Conservation (phyloP, 1,284 basidiomycete genomes). For the Filobasidium uniguttulatum region DNA sequence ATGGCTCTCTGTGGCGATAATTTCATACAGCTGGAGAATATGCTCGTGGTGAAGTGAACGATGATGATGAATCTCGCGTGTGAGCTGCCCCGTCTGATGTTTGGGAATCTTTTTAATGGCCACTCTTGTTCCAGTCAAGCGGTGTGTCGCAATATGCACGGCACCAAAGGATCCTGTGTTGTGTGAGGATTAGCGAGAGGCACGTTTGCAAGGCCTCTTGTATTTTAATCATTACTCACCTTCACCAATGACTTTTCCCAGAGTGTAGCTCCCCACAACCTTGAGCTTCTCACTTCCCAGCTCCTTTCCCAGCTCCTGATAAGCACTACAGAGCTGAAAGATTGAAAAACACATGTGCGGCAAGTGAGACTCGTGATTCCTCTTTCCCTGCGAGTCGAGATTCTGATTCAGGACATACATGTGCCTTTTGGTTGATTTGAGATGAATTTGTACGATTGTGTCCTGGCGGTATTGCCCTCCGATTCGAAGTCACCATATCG, state of each 20-base stretch:
- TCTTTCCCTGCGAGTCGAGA: background rate
- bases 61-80: constrained; percentile 96
- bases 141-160: constrained; percentile 81
- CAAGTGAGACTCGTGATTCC: background rate
- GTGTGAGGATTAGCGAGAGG: background rate
- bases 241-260: constrained; percentile 91
- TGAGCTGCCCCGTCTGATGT: constrained; percentile 71
- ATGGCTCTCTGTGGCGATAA: constrained; percentile 84
- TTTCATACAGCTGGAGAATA: constrained; percentile 90
- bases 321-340: constrained; percentile 75
- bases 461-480: background rate
- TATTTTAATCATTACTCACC: constrained; percentile 47
- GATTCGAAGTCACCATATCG: background rate
- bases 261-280: constrained; percentile 87
- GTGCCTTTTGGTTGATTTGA: background rate
- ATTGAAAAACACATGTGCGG: background rate
- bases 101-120: constrained; percentile 98
- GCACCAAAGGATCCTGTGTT: constrained; percentile 76
- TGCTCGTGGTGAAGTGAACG: constrained; percentile 89
- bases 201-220: background rate
- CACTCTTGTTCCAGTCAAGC: constrained; percentile 72
- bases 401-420: background rate
- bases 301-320: constrained; percentile 92
- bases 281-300: constrained; percentile 75
- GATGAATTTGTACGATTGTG: constrained; percentile 2